Base-by-base conservation (phyloP, 2,329 filamentous ascomycete genomes). In the Penicillium sp. region DNA sequence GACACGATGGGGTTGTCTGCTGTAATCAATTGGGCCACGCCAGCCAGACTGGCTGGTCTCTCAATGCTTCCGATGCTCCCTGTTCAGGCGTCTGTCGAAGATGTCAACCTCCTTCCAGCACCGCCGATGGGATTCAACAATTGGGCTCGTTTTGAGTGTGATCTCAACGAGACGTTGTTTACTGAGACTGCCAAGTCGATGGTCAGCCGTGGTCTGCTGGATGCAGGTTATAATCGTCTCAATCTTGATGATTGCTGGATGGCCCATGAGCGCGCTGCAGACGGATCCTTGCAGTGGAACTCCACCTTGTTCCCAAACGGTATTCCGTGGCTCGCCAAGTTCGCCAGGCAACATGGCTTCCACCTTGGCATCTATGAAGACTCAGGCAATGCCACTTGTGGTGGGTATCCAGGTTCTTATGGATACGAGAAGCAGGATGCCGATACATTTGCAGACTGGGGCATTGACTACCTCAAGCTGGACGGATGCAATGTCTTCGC, bases 101-200 rank as follows among this genome's bases (percentile, higher is more conserved):
- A 56, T 18, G 54, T 60, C 6, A 49, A 29, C 15, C 53, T 74
- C 9, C 64, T 74, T 26, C 61, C 71, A 23, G 66, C 67, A 4
- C 76, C 78, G 1, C 77, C 78, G 9, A 81, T 81, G 78, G 78
- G 76, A 23, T 81, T 78, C 69, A 80, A 79, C 62, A 77, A 77
- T 57, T 81, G 79, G 78, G 69, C 77, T 1, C 74, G 76, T 33
- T 77, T 77, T 62, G 68, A 70, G 66, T 79, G 76, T 59, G 71
- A 74, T 45, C 71, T 80, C 21, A 80, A 79, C 54, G 74, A 80
- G 56, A 73, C 73, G 4, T 64, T 81, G 4, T 80, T 81, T 52
- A 70, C 72, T 6, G 66, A 76, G 6, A 79, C 77, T 0, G 78
- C 78, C 2, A 70, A 79, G 36, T 66, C 74, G 16, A 79, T 80